These are phyloP conservation scores for Podospora pseudoanserina DNA, from an alignment of 495 filamentous ascomycete species.

Conservation along the genomic window DNA sequence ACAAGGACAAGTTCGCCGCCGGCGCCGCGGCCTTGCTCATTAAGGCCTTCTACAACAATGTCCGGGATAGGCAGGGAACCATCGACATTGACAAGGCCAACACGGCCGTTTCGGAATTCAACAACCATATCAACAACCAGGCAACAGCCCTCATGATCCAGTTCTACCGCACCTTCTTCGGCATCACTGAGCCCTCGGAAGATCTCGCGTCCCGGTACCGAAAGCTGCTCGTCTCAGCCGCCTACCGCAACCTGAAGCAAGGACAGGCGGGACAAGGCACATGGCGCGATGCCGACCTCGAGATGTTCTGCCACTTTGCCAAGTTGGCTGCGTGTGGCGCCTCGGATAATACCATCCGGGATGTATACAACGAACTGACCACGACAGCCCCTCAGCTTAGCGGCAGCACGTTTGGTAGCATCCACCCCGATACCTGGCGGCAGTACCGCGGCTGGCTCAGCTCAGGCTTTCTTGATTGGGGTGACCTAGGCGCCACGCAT, in stretches of 20 bases:
- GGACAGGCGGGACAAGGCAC: neutral
- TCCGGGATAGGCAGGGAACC: neutral
- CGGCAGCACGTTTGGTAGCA: neutral
- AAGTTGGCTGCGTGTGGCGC: neutral
- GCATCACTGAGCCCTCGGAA: neutral
- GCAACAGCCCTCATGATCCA: neutral
- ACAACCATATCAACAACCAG: neutral
- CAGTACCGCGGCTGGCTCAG: neutral
- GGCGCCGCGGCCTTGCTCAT: neutral
- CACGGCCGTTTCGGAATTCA: neutral
- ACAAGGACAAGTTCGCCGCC: neutral
- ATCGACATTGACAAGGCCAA: slow-evolving; percentile 1
- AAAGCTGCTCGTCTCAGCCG: neutral
- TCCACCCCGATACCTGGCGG: neutral
- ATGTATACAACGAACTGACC: neutral
- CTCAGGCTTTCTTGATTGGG: neutral
- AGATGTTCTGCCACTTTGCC: slow-evolving; percentile 1
- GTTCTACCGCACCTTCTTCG: neutral
- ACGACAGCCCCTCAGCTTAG: neutral
- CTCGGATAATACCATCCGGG: neutral
- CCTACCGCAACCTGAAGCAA: slow-evolving; percentile 3
- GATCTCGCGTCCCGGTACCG: neutral
- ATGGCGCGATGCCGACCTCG: neutral
- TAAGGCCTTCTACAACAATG: neutral
- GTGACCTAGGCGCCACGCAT: neutral